Conservation (phyloP, 257 asterid species). For the Parsonsia alboflavescens region DNA sequence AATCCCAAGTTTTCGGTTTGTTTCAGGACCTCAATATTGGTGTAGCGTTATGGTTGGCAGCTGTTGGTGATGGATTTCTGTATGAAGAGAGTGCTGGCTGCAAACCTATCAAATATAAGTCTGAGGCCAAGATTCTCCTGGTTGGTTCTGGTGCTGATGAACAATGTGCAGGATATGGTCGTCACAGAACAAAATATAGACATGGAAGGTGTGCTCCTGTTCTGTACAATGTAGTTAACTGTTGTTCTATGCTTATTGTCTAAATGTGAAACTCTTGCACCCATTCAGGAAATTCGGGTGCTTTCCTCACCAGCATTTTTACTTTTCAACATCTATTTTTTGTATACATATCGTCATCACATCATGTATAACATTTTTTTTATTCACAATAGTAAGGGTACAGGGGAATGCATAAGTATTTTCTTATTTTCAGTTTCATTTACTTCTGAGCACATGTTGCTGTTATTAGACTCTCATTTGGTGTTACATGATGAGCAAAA, state of each 20-base stretch:
- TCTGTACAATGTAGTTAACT: not conserved
- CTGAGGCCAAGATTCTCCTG: slow-evolving; percentile 69
- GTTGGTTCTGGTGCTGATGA: slow-evolving; percentile 99
- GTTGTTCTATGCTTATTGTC: not conserved
- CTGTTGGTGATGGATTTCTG: slow-evolving; percentile 81
- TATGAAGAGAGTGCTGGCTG: slow-evolving; percentile 29
- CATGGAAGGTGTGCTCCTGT: slow-evolving; percentile 49
- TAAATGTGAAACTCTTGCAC: not conserved
- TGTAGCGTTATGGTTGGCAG: slow-evolving; percentile 90
- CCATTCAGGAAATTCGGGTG: not conserved
- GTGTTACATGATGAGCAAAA: slow-evolving; percentile 5
- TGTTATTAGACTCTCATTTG: not conserved
- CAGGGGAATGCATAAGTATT: not conserved
- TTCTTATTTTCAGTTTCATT: not conserved
- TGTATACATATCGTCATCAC: not conserved
- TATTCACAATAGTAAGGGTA: not conserved
- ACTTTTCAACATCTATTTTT: not conserved
- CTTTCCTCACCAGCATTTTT: not conserved
- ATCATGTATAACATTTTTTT: not conserved
- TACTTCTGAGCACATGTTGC: not conserved
- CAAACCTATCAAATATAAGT: slow-evolving; percentile 52
- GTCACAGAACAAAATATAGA: slow-evolving; percentile 85
- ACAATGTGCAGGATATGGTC: slow-evolving; percentile 99
- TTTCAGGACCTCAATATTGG: slow-evolving; percentile 93
- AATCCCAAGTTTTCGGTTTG: slow-evolving; percentile 5